Conservation (phyloP, 2,329 filamentous ascomycete species). For the Alternaria viburni region DNA sequence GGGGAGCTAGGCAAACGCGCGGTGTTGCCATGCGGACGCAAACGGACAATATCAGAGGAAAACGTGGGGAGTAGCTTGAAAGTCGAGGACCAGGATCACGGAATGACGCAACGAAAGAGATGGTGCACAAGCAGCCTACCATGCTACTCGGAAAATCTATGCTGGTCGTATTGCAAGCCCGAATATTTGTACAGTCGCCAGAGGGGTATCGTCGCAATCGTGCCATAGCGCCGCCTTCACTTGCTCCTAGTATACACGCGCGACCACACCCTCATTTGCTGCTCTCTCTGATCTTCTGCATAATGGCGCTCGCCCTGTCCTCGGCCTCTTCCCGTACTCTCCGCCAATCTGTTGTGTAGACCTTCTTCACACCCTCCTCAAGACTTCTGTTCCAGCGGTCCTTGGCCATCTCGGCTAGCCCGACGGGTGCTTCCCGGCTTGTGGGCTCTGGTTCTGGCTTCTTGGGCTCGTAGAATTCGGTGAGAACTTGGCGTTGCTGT, state of each 20-base stretch:
- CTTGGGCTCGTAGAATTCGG: slow-evolving; percentile 53
- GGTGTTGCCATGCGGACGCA: slow-evolving; percentile 6
- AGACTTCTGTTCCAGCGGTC: slow-evolving; percentile 58
- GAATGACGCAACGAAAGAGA: not conserved
- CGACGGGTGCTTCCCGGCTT: slow-evolving; percentile 48
- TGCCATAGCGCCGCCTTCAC: not conserved
- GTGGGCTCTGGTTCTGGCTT: slow-evolving; percentile 48
- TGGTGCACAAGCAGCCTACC: not conserved
- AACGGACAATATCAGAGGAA: slow-evolving; percentile 9
- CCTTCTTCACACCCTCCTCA: slow-evolving; percentile 50
- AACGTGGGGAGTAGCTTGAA: slow-evolving; percentile 8
- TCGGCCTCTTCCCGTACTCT: slow-evolving; percentile 50
- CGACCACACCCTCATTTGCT: slow-evolving; percentile 26
- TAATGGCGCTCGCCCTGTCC: slow-evolving; percentile 45
- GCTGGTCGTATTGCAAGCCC: slow-evolving; percentile 1
- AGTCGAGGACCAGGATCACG: not conserved
- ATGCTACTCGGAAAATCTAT: slow-evolving; percentile 2
- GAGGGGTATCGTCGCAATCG: slow-evolving; percentile 27
- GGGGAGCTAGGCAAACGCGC: slow-evolving; percentile 4
- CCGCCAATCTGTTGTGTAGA: slow-evolving; percentile 56
- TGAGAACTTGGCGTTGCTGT: slow-evolving; percentile 54
- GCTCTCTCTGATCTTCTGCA: slow-evolving; percentile 42
- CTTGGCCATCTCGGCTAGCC: slow-evolving; percentile 56
- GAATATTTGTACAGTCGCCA: slow-evolving; percentile 16
- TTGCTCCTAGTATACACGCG: not conserved